Evolutionary conservation across 257 asterid species (phyloP).

Genomic region (Eucommia ulmoides): DNA sequence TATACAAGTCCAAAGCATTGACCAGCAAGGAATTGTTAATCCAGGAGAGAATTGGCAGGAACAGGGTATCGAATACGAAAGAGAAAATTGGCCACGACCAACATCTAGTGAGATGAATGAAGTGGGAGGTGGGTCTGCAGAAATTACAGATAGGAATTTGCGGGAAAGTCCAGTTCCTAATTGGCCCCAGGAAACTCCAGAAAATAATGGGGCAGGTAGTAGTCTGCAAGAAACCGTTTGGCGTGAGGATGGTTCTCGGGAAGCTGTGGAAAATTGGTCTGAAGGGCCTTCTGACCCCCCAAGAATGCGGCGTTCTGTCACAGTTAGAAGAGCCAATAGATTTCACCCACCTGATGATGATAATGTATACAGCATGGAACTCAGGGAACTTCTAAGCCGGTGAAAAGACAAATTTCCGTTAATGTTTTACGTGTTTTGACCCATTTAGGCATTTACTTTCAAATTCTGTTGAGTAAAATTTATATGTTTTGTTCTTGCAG

Average conservation of each 20-base stretch:
- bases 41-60: slow-evolving; percentile 38
- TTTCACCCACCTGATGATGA: slow-evolving; percentile 92
- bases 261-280: slow-evolving; percentile 59
- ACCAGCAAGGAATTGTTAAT: slow-evolving; percentile 26
- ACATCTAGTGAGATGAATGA: slow-evolving; percentile 24
- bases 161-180: slow-evolving; percentile 30
- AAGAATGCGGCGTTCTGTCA: slow-evolving; percentile 51
- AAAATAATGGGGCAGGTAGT: slow-evolving; percentile 25
- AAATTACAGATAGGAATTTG: slow-evolving; percentile 25
- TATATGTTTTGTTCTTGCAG: slow-evolving; percentile 26
- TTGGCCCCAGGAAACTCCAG: slow-evolving; percentile 38
- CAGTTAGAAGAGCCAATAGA: slow-evolving; percentile 45
- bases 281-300: slow-evolving; percentile 70
- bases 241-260: slow-evolving; percentile 50
- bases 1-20: slow-evolving; percentile 20
- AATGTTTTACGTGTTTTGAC: slow-evolving; percentile 4
- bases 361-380: slow-evolving; percentile 93
- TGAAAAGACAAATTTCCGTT: no score
- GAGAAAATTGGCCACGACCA: slow-evolving; percentile 26
- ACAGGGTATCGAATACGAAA: slow-evolving; percentile 29
- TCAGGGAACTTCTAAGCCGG: slow-evolving; percentile 96
- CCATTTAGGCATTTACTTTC: slow-evolving; percentile 6
- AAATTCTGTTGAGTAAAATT: slow-evolving; percentile 7
- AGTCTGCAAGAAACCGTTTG: slow-evolving; percentile 38
- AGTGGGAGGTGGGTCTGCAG: slow-evolving; percentile 26